These are phyloP conservation scores for Groenewaldozyma sp. DNA, from an alignment of 1,139 yeast species.

Conservation along the genomic window DNA sequence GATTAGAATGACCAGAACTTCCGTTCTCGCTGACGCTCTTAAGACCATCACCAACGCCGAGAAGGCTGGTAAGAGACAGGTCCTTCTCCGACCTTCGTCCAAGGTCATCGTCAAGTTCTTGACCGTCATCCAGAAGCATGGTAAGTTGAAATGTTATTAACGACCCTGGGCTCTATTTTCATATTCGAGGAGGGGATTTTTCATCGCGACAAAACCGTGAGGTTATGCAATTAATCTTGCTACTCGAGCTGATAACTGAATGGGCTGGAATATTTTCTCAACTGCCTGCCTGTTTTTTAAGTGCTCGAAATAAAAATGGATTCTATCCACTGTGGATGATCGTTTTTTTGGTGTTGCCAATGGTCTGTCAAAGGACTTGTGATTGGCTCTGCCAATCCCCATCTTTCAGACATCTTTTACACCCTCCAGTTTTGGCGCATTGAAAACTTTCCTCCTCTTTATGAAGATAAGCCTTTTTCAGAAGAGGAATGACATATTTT, in stretches of 20 bases:
- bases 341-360: conserved; percentile 5
- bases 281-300: conserved; percentile 97
- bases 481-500: conserved; percentile 8
- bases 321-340: conserved; percentile 2
- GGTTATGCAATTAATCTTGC: background rate
- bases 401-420: conserved; percentile 1
- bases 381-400: conserved; percentile 3
- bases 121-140: conserved; percentile 97
- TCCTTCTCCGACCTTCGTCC: conserved; percentile 96
- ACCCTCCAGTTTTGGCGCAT: background rate
- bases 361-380: background rate
- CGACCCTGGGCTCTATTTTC: too few relatives aligned
- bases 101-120: conserved; percentile 96
- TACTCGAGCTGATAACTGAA: conserved; percentile 77
- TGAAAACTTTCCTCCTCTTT: background rate
- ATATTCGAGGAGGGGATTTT: too few relatives aligned
- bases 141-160: too few relatives aligned
- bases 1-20: conserved; percentile 84
- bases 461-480: too few relatives aligned
- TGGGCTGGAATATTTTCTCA: conserved; percentile 66
- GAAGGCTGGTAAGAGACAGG: conserved; percentile 99
- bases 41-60: conserved; percentile 98
- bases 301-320: conserved; percentile 73
- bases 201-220: too few relatives aligned
- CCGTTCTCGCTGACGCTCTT: conserved; percentile 98